Evolutionary conservation across 805 yeast species (phyloP), one percentile per base, ranked within the genome.

Genomic region (Yarrowia sp.): DNA sequence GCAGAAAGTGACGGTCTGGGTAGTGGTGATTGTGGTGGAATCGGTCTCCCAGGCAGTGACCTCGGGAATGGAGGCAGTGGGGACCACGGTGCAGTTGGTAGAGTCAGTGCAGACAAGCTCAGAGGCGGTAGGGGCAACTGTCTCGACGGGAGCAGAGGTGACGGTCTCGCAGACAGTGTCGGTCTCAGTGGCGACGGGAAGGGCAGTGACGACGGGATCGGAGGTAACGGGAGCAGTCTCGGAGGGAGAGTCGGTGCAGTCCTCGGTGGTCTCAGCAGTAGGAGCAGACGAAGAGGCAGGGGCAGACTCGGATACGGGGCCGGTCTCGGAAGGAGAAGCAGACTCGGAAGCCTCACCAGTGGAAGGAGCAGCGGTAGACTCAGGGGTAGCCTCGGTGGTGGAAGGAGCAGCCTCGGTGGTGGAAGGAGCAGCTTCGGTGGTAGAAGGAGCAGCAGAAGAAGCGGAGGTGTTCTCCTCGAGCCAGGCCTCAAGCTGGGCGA

Each of bases 1-100:
- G 39, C 55, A 49, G 40, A 33, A 49, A 14, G 55, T 49, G 39
- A 34, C 55, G 14, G 55, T 49, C 39, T 49, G 55, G 33, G 42
- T 52, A 19, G 58, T 52, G 42, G 33, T 52, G 13, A 36, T 19
- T 15, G 40, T 52, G 17, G 17, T 19, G 50, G 50, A 46, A 9
- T 12, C 33, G 30, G 49, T 44, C 9, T 9, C 49, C 9, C 7
- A 13, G 15, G 12, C 49, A 15, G 49, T 44, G n/a, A 44, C 33
- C 5, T 13, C n/a, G n/a, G 49, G 33, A 6, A 13, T n/a, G 13
- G 49, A 19, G 30, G 30, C 30, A 24, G 30, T 24, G 30, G 30
- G 30, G 30, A 24, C 3, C 30, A 24, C 6, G 30, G 30, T 24
- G 30, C 30, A 24, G 30, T 24, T 24, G 30, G 30, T 24, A 24